A percentile compares a stretch with the other conserved stretches of the same genome.
phyloP scores from a whole-genome alignment of 2,329 filamentous ascomycete species.

The Pseudopyrenochaeta lycopersici region DNA sequence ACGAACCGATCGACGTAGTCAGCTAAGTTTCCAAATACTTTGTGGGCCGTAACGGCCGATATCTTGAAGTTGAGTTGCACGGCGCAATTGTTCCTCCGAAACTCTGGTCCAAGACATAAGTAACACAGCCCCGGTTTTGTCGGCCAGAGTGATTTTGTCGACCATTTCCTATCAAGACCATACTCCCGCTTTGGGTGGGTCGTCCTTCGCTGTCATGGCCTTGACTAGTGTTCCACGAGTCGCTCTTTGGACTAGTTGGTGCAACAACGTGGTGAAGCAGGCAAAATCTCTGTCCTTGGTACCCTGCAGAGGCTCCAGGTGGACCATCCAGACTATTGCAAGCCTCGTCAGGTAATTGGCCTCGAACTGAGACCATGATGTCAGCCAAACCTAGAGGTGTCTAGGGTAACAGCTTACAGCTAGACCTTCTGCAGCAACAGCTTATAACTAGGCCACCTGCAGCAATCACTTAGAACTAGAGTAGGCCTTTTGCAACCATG shows the following conservation, averaged over 20 bases:
- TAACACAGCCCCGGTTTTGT: background rate
- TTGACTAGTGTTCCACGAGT: conserved; percentile 11
- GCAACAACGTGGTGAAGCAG: background rate
- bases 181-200: background rate
- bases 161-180: background rate
- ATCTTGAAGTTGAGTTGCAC: too few relatives aligned
- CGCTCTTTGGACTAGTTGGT: background rate
- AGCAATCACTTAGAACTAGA: too few relatives aligned
- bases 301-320: background rate
- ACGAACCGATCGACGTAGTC: background rate
- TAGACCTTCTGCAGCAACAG: too few relatives aligned
- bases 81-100: too few relatives aligned
- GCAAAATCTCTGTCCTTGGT: background rate
- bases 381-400: too few relatives aligned
- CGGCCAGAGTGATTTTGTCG: background rate
- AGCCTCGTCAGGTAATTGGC: too few relatives aligned
- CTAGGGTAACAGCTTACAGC: too few relatives aligned
- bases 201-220: background rate
- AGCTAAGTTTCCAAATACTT: background rate
- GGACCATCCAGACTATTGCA: background rate
- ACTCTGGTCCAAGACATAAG: background rate
- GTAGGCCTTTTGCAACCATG: too few relatives aligned
- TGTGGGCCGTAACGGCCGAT: background rate
- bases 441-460: too few relatives aligned
- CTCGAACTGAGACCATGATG: background rate